Percentiles rank a stretch among this genome's conserved stretches.
Conservation (phyloP, 495 filamentous ascomycete genomes). For the Penicillium bialowiezense region DNA sequence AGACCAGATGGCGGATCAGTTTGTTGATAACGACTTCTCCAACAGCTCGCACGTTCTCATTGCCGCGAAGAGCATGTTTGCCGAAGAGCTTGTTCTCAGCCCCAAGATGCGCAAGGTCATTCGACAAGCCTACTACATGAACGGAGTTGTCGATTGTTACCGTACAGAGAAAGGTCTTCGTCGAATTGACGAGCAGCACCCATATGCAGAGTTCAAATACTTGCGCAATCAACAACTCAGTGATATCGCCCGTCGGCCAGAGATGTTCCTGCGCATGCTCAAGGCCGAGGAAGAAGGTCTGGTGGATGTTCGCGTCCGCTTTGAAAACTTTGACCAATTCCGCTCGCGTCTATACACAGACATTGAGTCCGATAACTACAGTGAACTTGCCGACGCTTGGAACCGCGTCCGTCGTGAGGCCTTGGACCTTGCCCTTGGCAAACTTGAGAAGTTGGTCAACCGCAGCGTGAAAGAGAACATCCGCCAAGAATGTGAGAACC, state of each 20-base stretch:
- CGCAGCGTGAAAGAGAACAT: constrained; percentile 92
- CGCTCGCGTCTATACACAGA: constrained; percentile 70
- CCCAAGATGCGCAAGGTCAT: constrained; percentile 89
- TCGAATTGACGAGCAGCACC: constrained; percentile 91
- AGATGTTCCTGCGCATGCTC: constrained; percentile 91
- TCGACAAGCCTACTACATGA: constrained; percentile 74
- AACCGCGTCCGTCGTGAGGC: constrained; percentile 81
- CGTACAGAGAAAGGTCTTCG: constrained; percentile 93
- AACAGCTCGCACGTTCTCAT: constrained; percentile 72
- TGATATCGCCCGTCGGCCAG: constrained; percentile 77
- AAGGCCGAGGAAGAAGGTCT: constrained; percentile 92
- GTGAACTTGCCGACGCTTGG: constrained; percentile 93
- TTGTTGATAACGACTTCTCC: constrained; percentile 70
- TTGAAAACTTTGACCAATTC: constrained; percentile 73
- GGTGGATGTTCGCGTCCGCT: constrained; percentile 73
- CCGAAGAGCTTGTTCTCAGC: constrained; percentile 84
- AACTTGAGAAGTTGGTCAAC: constrained; percentile 78
- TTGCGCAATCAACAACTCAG: constrained; percentile 79
- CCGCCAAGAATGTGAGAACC: constrained; percentile 86
- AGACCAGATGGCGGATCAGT: constrained; percentile 78
- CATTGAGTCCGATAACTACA: constrained; percentile 90
- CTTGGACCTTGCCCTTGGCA: constrained; percentile 73
- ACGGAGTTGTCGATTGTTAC: constrained; percentile 77
- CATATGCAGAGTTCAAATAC: constrained; percentile 98
- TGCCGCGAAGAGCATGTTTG: constrained; percentile 81